phyloP scores from a whole-genome alignment of 225 moss, liverwort and hornwort species.

The Neckera pumila region DNA sequence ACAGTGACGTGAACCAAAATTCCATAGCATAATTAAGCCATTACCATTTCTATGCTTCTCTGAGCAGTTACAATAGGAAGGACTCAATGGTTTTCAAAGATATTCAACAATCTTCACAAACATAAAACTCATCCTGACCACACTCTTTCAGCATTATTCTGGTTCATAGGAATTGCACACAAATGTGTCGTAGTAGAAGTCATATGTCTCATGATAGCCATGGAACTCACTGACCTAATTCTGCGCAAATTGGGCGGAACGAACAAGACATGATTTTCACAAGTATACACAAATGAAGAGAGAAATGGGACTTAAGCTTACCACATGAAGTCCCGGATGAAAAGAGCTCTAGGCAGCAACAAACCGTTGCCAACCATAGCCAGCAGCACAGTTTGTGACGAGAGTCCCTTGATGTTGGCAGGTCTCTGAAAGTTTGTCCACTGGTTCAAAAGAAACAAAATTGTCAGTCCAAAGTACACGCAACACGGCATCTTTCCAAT shows the following conservation, averaged over 20 bases:
- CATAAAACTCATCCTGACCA: neutral
- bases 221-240: neutral
- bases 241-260: neutral
- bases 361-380: slow-evolving; percentile 86
- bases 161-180: neutral
- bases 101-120: neutral
- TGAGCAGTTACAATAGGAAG: neutral
- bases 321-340: slow-evolving; percentile 82
- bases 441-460: slow-evolving; percentile 7
- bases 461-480: neutral
- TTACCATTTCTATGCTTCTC: neutral
- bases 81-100: neutral
- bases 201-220: neutral
- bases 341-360: slow-evolving; percentile 65
- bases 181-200: neutral
- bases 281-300: neutral
- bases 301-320: neutral
- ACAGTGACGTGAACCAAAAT: neutral
- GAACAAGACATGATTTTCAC: neutral
- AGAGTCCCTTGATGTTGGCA: slow-evolving; percentile 64
- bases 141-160: no score
- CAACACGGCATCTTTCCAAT: neutral
- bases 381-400: slow-evolving; percentile 64
- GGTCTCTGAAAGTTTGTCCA: slow-evolving; percentile 71
- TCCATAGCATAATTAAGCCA: neutral